These are phyloP conservation scores for Anisodus acutangulus DNA, from an alignment of 257 asterid genomes.

Conservation along the genomic window DNA sequence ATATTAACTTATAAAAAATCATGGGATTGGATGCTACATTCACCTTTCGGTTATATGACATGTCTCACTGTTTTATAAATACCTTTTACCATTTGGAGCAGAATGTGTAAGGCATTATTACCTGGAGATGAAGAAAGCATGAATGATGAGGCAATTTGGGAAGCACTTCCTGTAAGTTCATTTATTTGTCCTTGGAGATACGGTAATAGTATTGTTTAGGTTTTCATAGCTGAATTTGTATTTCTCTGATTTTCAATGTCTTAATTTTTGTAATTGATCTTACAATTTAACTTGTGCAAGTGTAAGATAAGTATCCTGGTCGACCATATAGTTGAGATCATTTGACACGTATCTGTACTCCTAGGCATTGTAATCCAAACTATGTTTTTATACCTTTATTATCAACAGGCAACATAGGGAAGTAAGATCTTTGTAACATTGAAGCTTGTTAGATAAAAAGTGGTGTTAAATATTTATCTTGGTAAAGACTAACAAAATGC, in stretches of 20 bases:
- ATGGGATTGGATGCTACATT: conserved; percentile 11
- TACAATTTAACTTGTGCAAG: neutral
- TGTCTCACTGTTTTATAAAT: conserved; percentile 23
- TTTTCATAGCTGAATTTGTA: neutral
- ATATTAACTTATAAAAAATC: neutral
- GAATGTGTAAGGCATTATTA: conserved; percentile 95
- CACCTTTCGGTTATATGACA: neutral
- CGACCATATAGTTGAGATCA: conserved; percentile 9
- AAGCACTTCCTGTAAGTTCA: conserved; percentile 93
- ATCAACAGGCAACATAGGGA: neutral
- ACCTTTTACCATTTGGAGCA: conserved; percentile 43
- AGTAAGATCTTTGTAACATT: neutral
- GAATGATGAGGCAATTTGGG: conserved; percentile 95
- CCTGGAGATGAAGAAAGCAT: conserved; percentile 96
- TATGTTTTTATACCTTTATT: conserved; percentile 7
- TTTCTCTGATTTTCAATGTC: conserved; percentile 7
- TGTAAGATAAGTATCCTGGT: neutral
- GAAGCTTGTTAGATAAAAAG: neutral
- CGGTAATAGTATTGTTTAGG: neutral
- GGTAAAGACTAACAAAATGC: neutral
- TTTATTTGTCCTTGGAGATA: conserved; percentile 26
- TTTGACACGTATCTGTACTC: neutral
- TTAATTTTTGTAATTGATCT: neutral
- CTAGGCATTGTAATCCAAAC: conserved; percentile 12
- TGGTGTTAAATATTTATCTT: neutral